Evolutionary conservation across 768 basidiomycete species (phyloP).

Genomic region (Tulasnella sp.): DNA sequence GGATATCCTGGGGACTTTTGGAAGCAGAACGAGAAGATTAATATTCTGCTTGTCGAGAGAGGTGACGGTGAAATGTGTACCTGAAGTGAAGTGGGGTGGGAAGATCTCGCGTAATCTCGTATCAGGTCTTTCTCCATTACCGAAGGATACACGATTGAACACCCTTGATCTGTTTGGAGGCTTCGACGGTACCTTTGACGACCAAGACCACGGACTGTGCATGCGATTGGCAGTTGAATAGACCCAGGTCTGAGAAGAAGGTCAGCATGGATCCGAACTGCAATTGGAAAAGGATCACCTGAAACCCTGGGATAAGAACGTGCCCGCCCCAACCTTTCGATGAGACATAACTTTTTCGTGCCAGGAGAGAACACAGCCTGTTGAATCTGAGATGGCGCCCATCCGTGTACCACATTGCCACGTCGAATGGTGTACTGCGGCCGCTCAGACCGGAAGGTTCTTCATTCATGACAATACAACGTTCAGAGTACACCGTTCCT

Average conservation of each 20-base stretch:
- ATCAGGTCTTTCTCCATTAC: conserved; percentile 29
- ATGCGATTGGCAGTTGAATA: conserved; percentile 31
- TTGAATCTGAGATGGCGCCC: conserved; percentile 22
- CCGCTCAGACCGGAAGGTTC: conserved; percentile 30
- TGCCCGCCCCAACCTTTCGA: conserved; percentile 36
- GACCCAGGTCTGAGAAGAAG: conserved; percentile 34
- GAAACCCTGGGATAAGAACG: conserved; percentile 41
- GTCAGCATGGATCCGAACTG: not conserved
- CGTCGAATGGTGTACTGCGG: conserved; percentile 33
- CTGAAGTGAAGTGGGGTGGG: conserved; percentile 20
- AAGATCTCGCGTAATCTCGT: conserved; percentile 34
- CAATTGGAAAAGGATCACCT: conserved; percentile 28
- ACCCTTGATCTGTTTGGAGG: conserved; percentile 27
- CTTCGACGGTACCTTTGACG: conserved; percentile 17
- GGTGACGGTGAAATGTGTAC: conserved; percentile 28
- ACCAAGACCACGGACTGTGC: conserved; percentile 38
- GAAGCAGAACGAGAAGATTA: conserved; percentile 37
- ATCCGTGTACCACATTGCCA: conserved; percentile 35
- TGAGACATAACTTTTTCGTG: conserved; percentile 41
- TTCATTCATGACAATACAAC: conserved; percentile 40
- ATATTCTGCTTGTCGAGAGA: conserved; percentile 38
- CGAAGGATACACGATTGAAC: conserved; percentile 50
- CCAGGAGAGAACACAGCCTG: conserved; percentile 39
- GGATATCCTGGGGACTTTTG: conserved; percentile 24
- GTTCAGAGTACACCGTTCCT: conserved; percentile 29